Base-by-base conservation (phyloP, 2,329 filamentous ascomycete species). In the Aspergillus cejpii region DNA sequence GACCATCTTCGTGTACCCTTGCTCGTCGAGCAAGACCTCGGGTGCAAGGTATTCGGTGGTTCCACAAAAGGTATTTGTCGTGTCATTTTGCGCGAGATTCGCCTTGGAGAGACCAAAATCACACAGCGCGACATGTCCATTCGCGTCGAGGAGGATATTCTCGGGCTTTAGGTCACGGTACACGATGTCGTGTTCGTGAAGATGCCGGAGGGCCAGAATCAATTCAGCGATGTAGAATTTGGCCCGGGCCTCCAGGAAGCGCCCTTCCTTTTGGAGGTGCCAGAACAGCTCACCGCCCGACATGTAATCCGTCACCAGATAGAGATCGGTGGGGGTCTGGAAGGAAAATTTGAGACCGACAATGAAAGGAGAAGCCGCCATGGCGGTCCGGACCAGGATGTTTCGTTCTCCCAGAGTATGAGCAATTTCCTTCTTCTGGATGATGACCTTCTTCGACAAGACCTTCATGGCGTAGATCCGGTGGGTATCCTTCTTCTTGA, bases 391-490 rank as follows among this genome's bases (percentile, higher is more conserved):
- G 31, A 98, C 92, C 38, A 98, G 76, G 54, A 98, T 98, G 63
- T 98, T 98, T 48, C 92, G 81, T 70, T 98, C 92, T 54, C 92
- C 92, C 28, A 98, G 83, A 0, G 92, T 98, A 65, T 98, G 92
- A 12, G 91, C 89, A 39, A 98, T 89, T 67, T 98, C 92, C 70
- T 98, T 98, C 79, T 98, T 98, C 71, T 98, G 92, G 20, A 98
- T 92, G 60, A 98, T 98, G 42, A 98, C 92, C 75, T 98, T 98
- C 77, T 98, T 98, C 40, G 92, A 96, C 24, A 98, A 74, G 1
- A 98, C 91, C 69, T 98, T 98, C 92, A 98, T 98, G 50, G 92
- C 92, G 62, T 98, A 98, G 49, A 98, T 96, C 36, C 92, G 84
- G 59, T 83, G 82, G 0, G 91, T 96, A 65, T 98, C 92, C 74